Conservation (phyloP, 169 alveolate species). For the Blepharisma undulans region DNA sequence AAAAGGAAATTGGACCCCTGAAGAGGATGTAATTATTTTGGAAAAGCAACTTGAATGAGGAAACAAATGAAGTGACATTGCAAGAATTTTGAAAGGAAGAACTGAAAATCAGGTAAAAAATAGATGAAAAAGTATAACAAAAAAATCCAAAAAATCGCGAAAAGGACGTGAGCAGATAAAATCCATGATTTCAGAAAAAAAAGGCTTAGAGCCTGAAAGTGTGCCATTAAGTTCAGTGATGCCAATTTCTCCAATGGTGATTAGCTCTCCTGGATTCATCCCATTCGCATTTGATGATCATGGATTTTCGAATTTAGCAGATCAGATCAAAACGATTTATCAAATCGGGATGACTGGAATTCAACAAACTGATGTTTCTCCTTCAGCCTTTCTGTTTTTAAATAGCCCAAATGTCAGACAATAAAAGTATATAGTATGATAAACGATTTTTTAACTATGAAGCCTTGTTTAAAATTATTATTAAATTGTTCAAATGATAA, state of each 20-base stretch:
- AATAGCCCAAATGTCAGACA: neutral
- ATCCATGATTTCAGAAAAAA: neutral
- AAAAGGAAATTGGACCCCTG: conserved; percentile 64
- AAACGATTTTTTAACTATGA: no score
- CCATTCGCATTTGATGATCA: neutral
- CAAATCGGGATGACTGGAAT: neutral
- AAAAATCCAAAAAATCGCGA: neutral
- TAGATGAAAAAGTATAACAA: conserved; percentile 49
- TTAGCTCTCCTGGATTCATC: neutral
- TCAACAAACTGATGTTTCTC: neutral
- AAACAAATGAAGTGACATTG: conserved; percentile 30
- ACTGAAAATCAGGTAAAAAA: conserved; percentile 74
- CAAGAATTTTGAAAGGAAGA: conserved; percentile 39
- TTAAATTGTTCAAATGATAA: no score
- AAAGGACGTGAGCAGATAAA: neutral
- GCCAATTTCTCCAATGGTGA: neutral
- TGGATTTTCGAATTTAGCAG: neutral
- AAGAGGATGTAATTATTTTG: conserved; percentile 4
- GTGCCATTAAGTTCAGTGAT: neutral
- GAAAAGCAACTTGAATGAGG: neutral
- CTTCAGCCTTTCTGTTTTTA: neutral
- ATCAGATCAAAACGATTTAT: neutral
- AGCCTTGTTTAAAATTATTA: no score
- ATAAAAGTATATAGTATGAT: no score
- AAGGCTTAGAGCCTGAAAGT: neutral